Percentiles rank a stretch among this genome's conserved stretches.
Conservation (phyloP, 306 rosid genomes). For the Cucumis hystrix region DNA sequence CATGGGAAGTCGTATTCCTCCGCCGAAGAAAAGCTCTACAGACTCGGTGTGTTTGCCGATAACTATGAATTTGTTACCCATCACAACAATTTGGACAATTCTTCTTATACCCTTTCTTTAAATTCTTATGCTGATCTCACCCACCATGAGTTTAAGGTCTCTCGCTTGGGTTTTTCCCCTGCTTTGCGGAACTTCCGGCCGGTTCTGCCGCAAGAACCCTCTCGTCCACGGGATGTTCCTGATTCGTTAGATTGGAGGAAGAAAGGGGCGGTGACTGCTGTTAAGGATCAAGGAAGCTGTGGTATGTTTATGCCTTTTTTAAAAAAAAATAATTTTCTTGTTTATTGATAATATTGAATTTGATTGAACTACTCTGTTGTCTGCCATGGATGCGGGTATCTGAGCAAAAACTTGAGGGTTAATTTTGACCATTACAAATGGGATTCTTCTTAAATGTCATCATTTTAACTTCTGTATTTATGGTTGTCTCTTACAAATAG, state of each 20-base stretch:
- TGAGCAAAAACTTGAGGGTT: not conserved
- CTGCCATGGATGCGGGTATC: not conserved
- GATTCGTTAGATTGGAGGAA: constrained; percentile 80
- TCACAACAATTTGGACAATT: constrained; percentile 40
- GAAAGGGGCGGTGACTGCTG: constrained; percentile 52
- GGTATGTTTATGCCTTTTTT: constrained; percentile 26
- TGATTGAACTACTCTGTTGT: not conserved
- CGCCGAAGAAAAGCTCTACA: constrained; percentile 33
- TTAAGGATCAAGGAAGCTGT: constrained; percentile 80
- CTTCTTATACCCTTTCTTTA: constrained; percentile 50
- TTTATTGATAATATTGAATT: not conserved
- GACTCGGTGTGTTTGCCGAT: constrained; percentile 51
- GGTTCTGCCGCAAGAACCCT: constrained; percentile 4
- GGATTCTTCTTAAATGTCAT: not conserved
- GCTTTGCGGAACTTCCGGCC: constrained; percentile 17
- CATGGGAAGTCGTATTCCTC: constrained; percentile 56
- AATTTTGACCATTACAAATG: not conserved
- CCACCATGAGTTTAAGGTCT: constrained; percentile 63
- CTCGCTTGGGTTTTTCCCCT: constrained; percentile 59
- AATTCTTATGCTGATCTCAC: constrained; percentile 82
- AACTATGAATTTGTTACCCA: constrained; percentile 40
- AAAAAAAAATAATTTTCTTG: too few species aligned
- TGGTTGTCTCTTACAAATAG: not conserved
- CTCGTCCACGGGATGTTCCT: constrained; percentile 24
- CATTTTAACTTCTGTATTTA: not conserved